Evolutionary conservation across 2,329 filamentous ascomycete genomes (phyloP), one percentile per base, ranked within the genome.

Genomic region (Botrytis tulipae): DNA sequence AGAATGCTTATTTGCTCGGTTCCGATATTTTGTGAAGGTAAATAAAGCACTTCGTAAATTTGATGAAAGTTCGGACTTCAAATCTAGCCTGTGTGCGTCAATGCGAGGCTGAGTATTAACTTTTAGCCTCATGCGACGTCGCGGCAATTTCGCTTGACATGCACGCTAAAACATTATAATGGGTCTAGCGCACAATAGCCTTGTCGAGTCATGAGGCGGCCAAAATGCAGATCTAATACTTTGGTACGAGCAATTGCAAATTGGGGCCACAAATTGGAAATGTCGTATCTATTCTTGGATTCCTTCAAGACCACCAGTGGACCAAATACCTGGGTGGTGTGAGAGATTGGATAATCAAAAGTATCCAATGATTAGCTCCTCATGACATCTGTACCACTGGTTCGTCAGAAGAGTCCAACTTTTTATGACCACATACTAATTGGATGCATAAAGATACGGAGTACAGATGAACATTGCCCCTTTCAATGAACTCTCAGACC

Each of bases 61-160:
- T 18, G 65, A 68, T 57, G 20, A 40, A 54, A 40, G 35, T n/a
- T 57, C 25, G 16, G n/a, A 20, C 46, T 51, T 46, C n/a, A 20
- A 42, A 25, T 60, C 12, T 18, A 65, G 3, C 25, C n/a, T 20
- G 46, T 20, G 42, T 65, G 37, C 35, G 69, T 51, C 44, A 65
- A 40, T 71, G 44, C 59, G 54, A 71, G 69, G 69, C 59, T 71
- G 69, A 65, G 69, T 40, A 54, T 66, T 66, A 40, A 37, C 68
- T 44, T 70, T 22, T 40, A 46, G 69, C 57, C 25, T 67, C 12
- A 40, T 48, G 25, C 22, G 20, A 37, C 7, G 4, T 29, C 32
- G 65, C 65, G 46, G 35, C 65, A 67, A 67, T 46, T 20, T 54
- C 65, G 65, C 46, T 54, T 54, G 22, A 29, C 6, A 6, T 4